Evolutionary conservation across 2,329 filamentous ascomycete genomes (phyloP).

Genomic region (Byssochlamys sp.): DNA sequence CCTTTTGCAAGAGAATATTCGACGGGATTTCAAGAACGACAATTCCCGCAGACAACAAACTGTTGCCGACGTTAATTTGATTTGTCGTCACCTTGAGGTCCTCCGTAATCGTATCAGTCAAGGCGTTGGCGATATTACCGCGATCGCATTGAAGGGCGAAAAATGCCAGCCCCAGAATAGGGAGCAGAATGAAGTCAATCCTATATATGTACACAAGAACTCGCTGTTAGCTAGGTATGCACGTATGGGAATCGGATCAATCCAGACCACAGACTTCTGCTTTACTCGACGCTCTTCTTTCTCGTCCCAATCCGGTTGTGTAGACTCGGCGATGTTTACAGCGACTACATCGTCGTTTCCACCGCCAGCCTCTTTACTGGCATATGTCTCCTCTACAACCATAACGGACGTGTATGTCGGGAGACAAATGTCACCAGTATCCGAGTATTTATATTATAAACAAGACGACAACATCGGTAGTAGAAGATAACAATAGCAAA

Average conservation of each 20-base stretch:
- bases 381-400: not conserved
- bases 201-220: slow-evolving; percentile 6
- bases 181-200: slow-evolving; percentile 21
- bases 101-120: slow-evolving; percentile 44
- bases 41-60: slow-evolving; percentile 44
- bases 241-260: not conserved
- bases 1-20: slow-evolving; percentile 39
- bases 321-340: not conserved
- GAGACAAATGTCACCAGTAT: not conserved
- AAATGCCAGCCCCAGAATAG: slow-evolving; percentile 19
- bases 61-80: slow-evolving; percentile 47
- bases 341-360: not conserved
- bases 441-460: not conserved
- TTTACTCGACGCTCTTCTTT: slow-evolving; percentile 1
- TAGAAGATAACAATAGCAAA: too few species aligned
- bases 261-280: not conserved
- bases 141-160: slow-evolving; percentile 22
- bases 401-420: not conserved
- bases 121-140: slow-evolving; percentile 40
- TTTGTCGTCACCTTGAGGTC: slow-evolving; percentile 44
- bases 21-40: slow-evolving; percentile 44
- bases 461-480: not conserved
- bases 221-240: not conserved
- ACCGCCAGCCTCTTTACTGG: not conserved
- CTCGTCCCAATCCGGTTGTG: not conserved